phyloP scores from a whole-genome alignment of 768 basidiomycete species.

The Rhodotorula paludigena region DNA sequence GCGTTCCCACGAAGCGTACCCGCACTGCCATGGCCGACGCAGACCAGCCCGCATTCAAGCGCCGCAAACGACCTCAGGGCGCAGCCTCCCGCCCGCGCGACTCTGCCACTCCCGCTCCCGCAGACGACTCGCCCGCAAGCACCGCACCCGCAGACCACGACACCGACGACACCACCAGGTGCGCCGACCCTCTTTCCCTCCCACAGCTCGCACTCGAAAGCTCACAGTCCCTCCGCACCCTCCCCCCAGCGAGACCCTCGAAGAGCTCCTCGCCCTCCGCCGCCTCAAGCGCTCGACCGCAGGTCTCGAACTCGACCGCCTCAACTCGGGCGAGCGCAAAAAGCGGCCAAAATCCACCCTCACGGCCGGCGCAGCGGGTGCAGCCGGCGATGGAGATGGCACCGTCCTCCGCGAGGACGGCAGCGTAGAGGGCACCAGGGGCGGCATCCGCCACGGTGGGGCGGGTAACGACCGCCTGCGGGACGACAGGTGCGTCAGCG shows the following conservation, averaged over 20 bases:
- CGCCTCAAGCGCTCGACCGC: slow-evolving; percentile 59
- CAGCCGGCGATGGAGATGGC: slow-evolving; percentile 56
- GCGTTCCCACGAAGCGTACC: no score
- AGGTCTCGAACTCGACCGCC: slow-evolving; percentile 78
- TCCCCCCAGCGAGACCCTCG: slow-evolving; percentile 50
- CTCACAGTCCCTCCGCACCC: background rate
- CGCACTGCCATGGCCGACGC: no score
- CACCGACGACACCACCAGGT: background rate
- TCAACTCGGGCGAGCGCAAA: slow-evolving; percentile 71
- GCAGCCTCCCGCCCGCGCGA: background rate
- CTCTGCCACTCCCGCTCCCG: background rate
- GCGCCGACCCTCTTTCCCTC: background rate
- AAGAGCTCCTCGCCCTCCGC: slow-evolving; percentile 77
- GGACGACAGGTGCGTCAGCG: slow-evolving; percentile 9
- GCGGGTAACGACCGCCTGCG: slow-evolving; percentile 50
- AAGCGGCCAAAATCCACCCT: slow-evolving; percentile 64
- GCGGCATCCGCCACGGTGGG: slow-evolving; percentile 54
- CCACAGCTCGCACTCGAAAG: rapidly evolving
- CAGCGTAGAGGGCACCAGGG: slow-evolving; percentile 44
- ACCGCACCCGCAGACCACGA: background rate
- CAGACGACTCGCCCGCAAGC: background rate
- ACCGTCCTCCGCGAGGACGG: slow-evolving; percentile 3
- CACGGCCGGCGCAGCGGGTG: slow-evolving; percentile 54
- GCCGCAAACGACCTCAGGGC: slow-evolving; percentile 19
- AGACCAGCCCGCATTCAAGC: slow-evolving; percentile 3